phyloP scores from a whole-genome alignment of 2,329 filamentous ascomycete species.

The Fusarium heterosporum region DNA sequence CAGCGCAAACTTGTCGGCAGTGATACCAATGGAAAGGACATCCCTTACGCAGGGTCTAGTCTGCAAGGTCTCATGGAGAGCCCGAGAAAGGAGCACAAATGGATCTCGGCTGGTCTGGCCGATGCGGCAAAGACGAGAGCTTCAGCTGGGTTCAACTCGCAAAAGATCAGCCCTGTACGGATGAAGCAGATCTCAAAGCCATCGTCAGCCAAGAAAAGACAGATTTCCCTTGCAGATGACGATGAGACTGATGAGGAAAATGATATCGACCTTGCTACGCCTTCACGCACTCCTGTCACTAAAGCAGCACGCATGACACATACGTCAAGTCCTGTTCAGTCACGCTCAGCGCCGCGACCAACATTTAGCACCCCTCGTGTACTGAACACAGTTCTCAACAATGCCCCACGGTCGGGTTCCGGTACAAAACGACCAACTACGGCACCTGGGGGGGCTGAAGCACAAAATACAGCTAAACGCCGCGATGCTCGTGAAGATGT shows the following conservation, averaged over 20 bases:
- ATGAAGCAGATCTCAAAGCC: not conserved
- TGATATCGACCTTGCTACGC: conserved; percentile 31
- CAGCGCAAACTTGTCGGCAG: conserved; percentile 41
- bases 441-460: conserved; percentile 10
- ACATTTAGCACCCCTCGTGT: conserved; percentile 26
- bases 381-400: conserved; percentile 15
- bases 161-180: conserved; percentile 31
- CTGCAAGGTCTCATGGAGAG: conserved; percentile 59
- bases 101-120: conserved; percentile 43
- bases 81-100: conserved; percentile 50
- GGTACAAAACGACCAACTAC: conserved; percentile 11
- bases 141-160: conserved; percentile 46
- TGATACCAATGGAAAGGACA: conserved; percentile 11
- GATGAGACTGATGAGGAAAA: conserved; percentile 36
- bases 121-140: conserved; percentile 43
- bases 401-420: conserved; percentile 2
- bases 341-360: conserved; percentile 26
- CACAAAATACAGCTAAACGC: not conserved
- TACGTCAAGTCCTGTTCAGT: conserved; percentile 19
- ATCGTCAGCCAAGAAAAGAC: conserved; percentile 32
- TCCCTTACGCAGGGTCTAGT: conserved; percentile 49
- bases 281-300: conserved; percentile 14
- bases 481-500: conserved; percentile 30
- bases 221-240: conserved; percentile 16
- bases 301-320: conserved; percentile 18